Conservation (phyloP, 2,329 filamentous ascomycete genomes). For the Neofusicoccum parvum region DNA sequence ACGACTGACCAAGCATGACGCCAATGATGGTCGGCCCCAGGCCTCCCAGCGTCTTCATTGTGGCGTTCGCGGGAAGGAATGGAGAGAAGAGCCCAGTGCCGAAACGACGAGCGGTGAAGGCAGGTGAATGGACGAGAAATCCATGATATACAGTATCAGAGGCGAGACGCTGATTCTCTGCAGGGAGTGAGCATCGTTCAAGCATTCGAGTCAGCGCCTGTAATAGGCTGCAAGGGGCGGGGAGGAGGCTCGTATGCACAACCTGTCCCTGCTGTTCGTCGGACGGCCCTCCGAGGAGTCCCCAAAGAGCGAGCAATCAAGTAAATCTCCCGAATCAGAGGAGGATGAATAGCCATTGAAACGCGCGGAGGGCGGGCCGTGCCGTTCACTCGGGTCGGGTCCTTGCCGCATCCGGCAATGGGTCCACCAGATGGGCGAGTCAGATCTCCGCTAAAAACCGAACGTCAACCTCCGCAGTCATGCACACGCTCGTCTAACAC, state of each 20-base stretch:
- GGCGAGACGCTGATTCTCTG: background rate
- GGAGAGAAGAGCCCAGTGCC: background rate
- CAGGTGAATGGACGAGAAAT: background rate
- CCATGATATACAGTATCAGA: background rate
- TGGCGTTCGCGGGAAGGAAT: background rate
- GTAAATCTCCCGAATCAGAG: background rate
- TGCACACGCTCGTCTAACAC: background rate
- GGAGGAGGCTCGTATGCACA: background rate
- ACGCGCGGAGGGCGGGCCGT: slow-evolving; percentile 14
- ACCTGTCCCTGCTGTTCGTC: background rate
- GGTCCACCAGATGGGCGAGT: slow-evolving; percentile 4
- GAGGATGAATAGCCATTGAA: background rate
- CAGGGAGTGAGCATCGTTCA: background rate
- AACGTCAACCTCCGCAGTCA: background rate
- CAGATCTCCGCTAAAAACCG: background rate
- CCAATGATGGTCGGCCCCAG: slow-evolving; percentile 8
- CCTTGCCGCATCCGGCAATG: background rate
- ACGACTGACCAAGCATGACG: slow-evolving; percentile 36
- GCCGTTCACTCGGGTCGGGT: background rate
- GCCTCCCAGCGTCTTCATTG: slow-evolving; percentile 14
- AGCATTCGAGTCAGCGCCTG: background rate
- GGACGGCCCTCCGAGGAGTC: background rate
- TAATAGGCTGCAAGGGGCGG: background rate
- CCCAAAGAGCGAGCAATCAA: background rate
- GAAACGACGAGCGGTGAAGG: background rate